phyloP scores from a whole-genome alignment of 257 asterid species.

The Gentiana straminea region DNA sequence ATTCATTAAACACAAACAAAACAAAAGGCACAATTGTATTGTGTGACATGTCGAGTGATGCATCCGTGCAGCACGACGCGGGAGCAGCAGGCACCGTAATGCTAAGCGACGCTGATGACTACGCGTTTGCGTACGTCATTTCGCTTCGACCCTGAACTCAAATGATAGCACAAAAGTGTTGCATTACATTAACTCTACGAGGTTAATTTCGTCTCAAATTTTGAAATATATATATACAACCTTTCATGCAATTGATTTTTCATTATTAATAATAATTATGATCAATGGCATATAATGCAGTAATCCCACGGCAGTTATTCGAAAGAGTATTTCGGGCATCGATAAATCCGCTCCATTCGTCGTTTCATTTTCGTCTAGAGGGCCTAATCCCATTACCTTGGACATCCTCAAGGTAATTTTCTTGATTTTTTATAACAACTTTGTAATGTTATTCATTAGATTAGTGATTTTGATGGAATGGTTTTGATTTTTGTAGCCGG shows the following conservation, averaged over 20 bases:
- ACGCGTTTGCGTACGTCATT: constrained; percentile 36
- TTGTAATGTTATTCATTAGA: too few species aligned
- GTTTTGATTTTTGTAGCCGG: constrained; percentile 31
- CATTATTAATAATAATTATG: too few species aligned
- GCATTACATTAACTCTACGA: constrained; percentile 30
- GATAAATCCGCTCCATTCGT: constrained; percentile 4
- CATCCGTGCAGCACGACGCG: constrained; percentile 11
- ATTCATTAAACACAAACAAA: constrained; percentile 26
- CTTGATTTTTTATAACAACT: too few species aligned
- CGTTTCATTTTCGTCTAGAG: constrained; percentile 2
- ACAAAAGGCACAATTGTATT: constrained; percentile 38
- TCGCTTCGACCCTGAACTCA: constrained; percentile 31
- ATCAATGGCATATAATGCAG: neutral
- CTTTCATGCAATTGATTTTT: too few species aligned
- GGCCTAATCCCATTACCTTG: constrained; percentile 3
- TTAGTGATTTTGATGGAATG: too few species aligned
- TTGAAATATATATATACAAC: too few species aligned
- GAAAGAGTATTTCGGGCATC: neutral
- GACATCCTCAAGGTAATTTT: constrained; percentile 4
- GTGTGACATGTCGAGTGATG: constrained; percentile 27
- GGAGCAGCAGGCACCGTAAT: constrained; percentile 42
- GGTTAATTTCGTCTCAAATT: constrained; percentile 12
- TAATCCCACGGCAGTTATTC: neutral
- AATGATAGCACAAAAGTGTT: constrained; percentile 19
- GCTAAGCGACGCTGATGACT: constrained; percentile 26